Evolutionary conservation across 371 early-diverging fungal species (phyloP).

Genomic region (Modicella reniformis): DNA sequence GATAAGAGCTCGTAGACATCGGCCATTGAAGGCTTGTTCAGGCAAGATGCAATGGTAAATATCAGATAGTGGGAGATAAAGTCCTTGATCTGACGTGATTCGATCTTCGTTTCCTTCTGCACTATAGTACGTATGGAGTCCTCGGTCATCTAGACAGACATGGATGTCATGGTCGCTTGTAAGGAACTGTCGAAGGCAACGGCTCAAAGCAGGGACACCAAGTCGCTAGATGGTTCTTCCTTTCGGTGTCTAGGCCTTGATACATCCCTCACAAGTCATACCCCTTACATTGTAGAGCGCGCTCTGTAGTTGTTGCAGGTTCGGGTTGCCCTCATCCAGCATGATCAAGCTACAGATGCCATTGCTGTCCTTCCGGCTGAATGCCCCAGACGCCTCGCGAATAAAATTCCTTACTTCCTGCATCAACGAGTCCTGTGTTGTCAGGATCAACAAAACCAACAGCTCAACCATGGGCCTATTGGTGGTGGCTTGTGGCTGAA

Average conservation of each 20-base stretch:
- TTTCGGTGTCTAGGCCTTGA: too few species aligned
- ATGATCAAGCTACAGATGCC: conserved; percentile 27
- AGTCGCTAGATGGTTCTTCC: too few species aligned
- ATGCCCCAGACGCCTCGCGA: conserved; percentile 20
- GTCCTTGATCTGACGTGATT: conserved; percentile 19
- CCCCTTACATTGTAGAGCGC: conserved; percentile 30
- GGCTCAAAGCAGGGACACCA: background rate
- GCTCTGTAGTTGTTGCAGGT: conserved; percentile 12
- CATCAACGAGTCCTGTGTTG: conserved; percentile 14
- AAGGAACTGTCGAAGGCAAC: background rate
- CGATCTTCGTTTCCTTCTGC: conserved; percentile 14
- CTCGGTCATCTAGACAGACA: conserved; percentile 33
- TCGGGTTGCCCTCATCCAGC: conserved; percentile 16
- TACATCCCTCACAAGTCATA: too few species aligned
- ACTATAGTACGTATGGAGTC: conserved; percentile 30
- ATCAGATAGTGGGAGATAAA: conserved; percentile 34
- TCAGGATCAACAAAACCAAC: too few species aligned
- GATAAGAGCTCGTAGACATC: conserved; percentile 40
- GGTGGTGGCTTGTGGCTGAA: background rate
- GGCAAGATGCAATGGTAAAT: conserved; percentile 33
- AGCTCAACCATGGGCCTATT: too few species aligned
- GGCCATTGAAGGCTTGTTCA: conserved; percentile 18
- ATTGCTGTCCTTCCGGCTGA: conserved; percentile 22
- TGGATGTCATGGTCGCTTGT: background rate
- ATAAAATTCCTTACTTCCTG: conserved; percentile 28